Base-by-base conservation (phyloP, 768 basidiomycete species). In the Pleurotus salmoneostramineus region DNA sequence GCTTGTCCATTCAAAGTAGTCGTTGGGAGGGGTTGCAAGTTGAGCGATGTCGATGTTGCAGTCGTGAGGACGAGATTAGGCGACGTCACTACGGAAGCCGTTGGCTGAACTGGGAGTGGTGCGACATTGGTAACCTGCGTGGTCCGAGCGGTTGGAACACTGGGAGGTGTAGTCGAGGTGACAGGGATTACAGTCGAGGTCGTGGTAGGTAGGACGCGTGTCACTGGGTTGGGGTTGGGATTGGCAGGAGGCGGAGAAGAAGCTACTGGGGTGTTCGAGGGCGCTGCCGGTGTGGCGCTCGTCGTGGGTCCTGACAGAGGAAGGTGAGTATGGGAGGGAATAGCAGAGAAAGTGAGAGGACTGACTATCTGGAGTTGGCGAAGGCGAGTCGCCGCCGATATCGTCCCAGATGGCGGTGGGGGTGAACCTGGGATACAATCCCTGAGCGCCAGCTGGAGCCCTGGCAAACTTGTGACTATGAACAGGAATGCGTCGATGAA, bases 401-500 rank as follows among this genome's bases (percentile, higher is more conserved):
- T 32, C 34, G 12, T 40, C 52, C n/a, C 34, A 54, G n/a, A 54
- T 42, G 5, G 52, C 52, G 7, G 52, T 54, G 34, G 52, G 52
- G 11, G 36, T 42, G 52, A 54, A 54, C 52, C 52, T 14, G n/a
- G 52, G 52, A n/a, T 42, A 27, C 15, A 54, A 37, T 6, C 7
- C 48, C 12, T 31, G 52, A 42, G 34, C 34, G 36, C 52, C 52
- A 37, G 37, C 52, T 40, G 52, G 52, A 43, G 40, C 35, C 37
- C 52, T 40, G 37, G 52, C 52, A 14, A 54, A 54, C 40, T 54
- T 54, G 52, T 33, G 52, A 42, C 36, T 54, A 37, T 54, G 52
- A 6, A 43, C 52, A 14, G 35, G 34, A 12, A 37, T 33, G 17
- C 52, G 52, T 42, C 32, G 40, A 37, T 54, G 52, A 7, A 43